Evolutionary conservation across 805 yeast species (phyloP), one percentile per base, ranked within the genome.

Genomic region (Clavispora santaluciae): DNA sequence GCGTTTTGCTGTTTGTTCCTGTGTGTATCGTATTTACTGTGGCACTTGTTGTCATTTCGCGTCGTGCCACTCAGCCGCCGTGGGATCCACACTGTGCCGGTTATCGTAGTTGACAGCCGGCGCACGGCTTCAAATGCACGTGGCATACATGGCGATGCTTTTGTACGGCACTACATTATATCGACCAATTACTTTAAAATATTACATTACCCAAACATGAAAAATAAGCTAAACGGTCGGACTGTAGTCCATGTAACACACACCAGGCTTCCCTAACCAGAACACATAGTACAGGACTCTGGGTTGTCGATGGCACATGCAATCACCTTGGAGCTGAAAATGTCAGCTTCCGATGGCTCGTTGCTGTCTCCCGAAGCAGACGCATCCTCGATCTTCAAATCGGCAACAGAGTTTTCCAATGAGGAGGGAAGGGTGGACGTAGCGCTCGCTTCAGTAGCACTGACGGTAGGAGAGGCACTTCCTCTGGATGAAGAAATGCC

Each of bases 231-330:
- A 28, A 28, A 28, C 16, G 20, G 31, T 15, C 20, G 31, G 20
- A 28, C 31, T 15, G 20, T 15, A 13, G 31, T 16, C 31, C 31
- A 8, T 7, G 18, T 28, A 28, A 16, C 16, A 20, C 16, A 16
- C 31, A 28, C 31, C 20, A 13, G 31, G 16, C n/a, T 16, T 8
- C 35, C 22, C 22, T 70, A 93, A 72, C 98, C 98, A 45, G 98
- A 91, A 74, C 99, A 93, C 98, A 93, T 93, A 60, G 91, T 91
- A 70, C 99, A 91, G 38, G 98, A 80, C 70, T 87, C 98, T 44
- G 97, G 97, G 72, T 93, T 91, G 64, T 86, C 82, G 63, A 93
- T 89, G 42, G 97, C 95, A 74, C 99, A 91, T 25, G 96, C 96
- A 68, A 91, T 81, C 24, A 86, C 98, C 67, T 90, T 83, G 20